These are phyloP conservation scores for Globisporangium acanthophoron DNA, from an alignment of 352 stramenopile genomes.

Conservation along the genomic window DNA sequence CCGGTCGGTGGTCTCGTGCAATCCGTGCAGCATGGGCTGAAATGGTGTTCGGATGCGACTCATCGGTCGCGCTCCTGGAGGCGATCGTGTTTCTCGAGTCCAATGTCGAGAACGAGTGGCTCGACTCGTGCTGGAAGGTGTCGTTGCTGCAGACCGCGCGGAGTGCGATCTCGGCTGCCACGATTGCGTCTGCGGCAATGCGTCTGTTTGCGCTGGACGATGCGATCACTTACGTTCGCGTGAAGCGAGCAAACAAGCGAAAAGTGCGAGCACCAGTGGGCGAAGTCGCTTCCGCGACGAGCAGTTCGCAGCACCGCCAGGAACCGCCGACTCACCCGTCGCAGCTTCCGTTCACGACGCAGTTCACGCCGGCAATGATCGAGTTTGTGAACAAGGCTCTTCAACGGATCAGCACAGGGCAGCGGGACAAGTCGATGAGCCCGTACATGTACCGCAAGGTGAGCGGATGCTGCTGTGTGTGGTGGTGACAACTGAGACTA, in stretches of 20 bases:
- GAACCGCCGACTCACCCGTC: constrained; percentile 22
- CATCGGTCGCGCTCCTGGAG: constrained; percentile 42
- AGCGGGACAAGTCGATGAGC: constrained; percentile 48
- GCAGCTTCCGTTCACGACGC: constrained; percentile 47
- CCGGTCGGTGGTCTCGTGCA: constrained; percentile 52
- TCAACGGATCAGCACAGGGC: constrained; percentile 39
- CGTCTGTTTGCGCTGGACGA: constrained; percentile 75
- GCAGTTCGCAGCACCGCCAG: constrained; percentile 8
- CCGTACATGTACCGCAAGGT: constrained; percentile 43
- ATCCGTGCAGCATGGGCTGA: constrained; percentile 76
- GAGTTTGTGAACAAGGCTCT: constrained; percentile 42
- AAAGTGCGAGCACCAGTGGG: constrained; percentile 19
- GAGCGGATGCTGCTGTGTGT: neutral
- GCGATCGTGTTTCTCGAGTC: constrained; percentile 70
- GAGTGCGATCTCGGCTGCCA: constrained; percentile 47
- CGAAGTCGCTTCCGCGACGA: constrained; percentile 8
- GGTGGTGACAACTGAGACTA: neutral
- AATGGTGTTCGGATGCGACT: constrained; percentile 58
- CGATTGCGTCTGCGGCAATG: constrained; percentile 69
- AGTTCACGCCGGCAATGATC: constrained; percentile 30
- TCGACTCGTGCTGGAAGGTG: constrained; percentile 72
- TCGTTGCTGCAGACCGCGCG: constrained; percentile 57
- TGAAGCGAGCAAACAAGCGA: constrained; percentile 49
- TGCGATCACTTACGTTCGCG: constrained; percentile 60
- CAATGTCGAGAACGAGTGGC: constrained; percentile 68